These are phyloP conservation scores for Tolypocladium paradoxum DNA, from an alignment of 2,329 filamentous ascomycete species.

Conservation along the genomic window DNA sequence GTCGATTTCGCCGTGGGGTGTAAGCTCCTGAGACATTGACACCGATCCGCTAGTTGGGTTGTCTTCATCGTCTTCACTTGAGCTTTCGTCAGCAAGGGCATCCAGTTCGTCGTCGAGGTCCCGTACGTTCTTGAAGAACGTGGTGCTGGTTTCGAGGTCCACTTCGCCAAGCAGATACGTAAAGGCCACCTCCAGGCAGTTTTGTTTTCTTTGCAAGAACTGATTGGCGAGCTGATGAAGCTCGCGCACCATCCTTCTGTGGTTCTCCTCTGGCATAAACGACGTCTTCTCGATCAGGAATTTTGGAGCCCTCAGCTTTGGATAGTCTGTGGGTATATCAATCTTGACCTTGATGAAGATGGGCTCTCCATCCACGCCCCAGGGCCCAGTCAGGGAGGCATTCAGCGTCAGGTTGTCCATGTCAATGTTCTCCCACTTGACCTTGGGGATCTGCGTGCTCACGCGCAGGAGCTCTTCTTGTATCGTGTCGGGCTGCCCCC, in stretches of 20 bases:
- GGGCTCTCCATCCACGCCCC: slow-evolving; percentile 43
- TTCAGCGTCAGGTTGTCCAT: slow-evolving; percentile 49
- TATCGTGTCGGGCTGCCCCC: slow-evolving; percentile 50
- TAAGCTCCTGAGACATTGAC: slow-evolving; percentile 52
- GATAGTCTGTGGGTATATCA: slow-evolving; percentile 48
- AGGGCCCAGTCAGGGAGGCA: slow-evolving; percentile 54
- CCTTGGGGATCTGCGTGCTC: slow-evolving; percentile 50
- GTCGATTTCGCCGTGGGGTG: slow-evolving; percentile 41
- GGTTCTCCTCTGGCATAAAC: slow-evolving; percentile 46
- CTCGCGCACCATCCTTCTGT: slow-evolving; percentile 40
- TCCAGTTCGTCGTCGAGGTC: slow-evolving; percentile 49
- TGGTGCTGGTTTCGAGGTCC: slow-evolving; percentile 48
- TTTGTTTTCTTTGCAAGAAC: slow-evolving; percentile 46
- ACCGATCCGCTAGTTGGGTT: slow-evolving; percentile 41
- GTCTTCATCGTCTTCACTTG: slow-evolving; percentile 64
- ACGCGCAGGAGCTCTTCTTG: slow-evolving; percentile 56
- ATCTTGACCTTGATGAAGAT: slow-evolving; percentile 55
- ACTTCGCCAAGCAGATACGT: slow-evolving; percentile 54
- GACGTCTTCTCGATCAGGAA: slow-evolving; percentile 52
- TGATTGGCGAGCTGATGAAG: slow-evolving; percentile 44
- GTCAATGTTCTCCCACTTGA: slow-evolving; percentile 53
- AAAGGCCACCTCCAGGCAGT: slow-evolving; percentile 51
- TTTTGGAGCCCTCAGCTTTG: slow-evolving; percentile 44
- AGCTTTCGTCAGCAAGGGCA: slow-evolving; percentile 61
- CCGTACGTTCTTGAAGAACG: slow-evolving; percentile 52